These are phyloP conservation scores for Teratosphaeria epicoccoides DNA, from an alignment of 2,329 filamentous ascomycete species.

Conservation along the genomic window DNA sequence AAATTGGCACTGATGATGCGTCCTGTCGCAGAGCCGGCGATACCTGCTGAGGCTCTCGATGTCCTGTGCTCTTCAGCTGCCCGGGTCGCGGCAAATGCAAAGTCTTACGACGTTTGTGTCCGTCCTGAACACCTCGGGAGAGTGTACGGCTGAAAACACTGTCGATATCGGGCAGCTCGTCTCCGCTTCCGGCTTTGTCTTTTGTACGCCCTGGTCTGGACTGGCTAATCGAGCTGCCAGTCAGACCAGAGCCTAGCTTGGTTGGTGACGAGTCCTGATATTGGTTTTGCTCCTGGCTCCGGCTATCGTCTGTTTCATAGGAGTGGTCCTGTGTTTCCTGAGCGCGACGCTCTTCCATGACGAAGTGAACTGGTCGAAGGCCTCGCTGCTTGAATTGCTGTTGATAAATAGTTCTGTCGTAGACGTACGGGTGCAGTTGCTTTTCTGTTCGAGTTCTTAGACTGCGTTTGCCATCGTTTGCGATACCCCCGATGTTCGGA, in stretches of 20 bases:
- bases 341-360: slow-evolving; percentile 17
- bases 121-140: slow-evolving; percentile 9
- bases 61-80: background rate
- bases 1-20: slow-evolving; percentile 32
- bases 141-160: slow-evolving; percentile 10
- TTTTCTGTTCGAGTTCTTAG: slow-evolving; percentile 38
- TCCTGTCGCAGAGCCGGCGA: slow-evolving; percentile 9
- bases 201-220: background rate
- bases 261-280: background rate
- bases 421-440: slow-evolving; percentile 38
- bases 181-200: slow-evolving; percentile 6
- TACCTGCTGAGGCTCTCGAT: background rate
- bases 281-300: slow-evolving; percentile 1
- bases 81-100: background rate
- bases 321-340: slow-evolving; percentile 9
- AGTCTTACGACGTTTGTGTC: slow-evolving; percentile 14
- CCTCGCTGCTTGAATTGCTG: slow-evolving; percentile 34
- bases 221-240: background rate
- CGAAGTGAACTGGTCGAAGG: slow-evolving; percentile 29
- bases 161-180: slow-evolving; percentile 23
- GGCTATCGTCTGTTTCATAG: slow-evolving; percentile 5
- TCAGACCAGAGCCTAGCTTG: background rate
- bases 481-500: background rate
- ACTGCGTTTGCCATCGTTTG: slow-evolving; percentile 15
- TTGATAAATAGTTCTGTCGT: slow-evolving; percentile 35